phyloP scores from a whole-genome alignment of 108 stramenopile genomes.

The Conticribra guillardii region DNA sequence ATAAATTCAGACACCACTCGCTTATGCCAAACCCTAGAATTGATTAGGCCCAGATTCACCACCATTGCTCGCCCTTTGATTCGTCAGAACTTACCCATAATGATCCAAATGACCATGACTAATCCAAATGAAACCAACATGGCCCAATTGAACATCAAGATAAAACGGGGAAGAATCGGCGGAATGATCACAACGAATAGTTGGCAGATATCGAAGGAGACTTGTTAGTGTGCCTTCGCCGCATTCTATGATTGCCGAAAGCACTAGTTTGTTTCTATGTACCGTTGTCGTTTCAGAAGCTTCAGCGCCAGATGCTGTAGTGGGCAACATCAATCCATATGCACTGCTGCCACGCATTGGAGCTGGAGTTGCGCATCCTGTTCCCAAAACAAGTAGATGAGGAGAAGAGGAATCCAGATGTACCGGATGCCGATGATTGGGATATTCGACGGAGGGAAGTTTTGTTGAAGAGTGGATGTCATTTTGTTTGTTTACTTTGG shows the following conservation, averaged over 20 bases:
- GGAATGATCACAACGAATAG: neutral
- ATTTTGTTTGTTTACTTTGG: too few species aligned
- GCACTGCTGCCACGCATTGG: constrained; percentile 74
- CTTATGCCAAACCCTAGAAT: too few species aligned
- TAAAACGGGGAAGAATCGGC: neutral
- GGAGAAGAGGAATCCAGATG: constrained; percentile 17
- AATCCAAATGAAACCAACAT: constrained; percentile 78
- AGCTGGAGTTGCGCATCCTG: constrained; percentile 88
- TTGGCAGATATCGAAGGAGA: constrained; percentile 47
- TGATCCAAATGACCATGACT: constrained; percentile 87
- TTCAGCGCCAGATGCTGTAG: constrained; percentile 10
- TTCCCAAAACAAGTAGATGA: constrained; percentile 74
- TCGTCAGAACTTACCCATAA: too few species aligned
- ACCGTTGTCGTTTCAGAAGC: neutral
- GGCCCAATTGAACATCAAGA: constrained; percentile 35
- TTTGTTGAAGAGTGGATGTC: too few species aligned
- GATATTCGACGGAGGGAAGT: too few species aligned
- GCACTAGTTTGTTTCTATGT: constrained; percentile 20
- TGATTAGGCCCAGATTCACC: too few species aligned
- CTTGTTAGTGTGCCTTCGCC: constrained; percentile 77
- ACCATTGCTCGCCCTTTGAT: too few species aligned
- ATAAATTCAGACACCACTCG: too few species aligned
- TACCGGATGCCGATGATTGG: too few species aligned
- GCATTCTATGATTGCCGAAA: constrained; percentile 66
- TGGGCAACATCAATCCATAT: constrained; percentile 65